Evolutionary conservation across 495 filamentous ascomycete genomes (phyloP).

Genomic region (Evernia prunastri): DNA sequence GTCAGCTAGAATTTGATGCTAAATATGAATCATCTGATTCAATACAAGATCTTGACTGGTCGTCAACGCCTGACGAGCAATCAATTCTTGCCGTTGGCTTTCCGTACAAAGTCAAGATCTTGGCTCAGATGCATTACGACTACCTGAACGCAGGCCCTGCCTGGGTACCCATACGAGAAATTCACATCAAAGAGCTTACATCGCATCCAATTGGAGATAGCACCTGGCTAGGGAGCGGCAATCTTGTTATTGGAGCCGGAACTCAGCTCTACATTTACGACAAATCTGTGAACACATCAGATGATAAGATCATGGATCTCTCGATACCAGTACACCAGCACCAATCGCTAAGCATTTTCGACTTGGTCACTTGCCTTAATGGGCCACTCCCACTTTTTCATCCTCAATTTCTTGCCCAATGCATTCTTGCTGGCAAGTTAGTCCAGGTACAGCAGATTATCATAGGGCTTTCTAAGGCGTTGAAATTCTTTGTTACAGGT

Average conservation of each 20-base stretch:
- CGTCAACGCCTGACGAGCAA: constrained; percentile 83
- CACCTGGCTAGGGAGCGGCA: constrained; percentile 77
- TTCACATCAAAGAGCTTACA: constrained; percentile 73
- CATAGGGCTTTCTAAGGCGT: constrained; percentile 62
- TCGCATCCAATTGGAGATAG: constrained; percentile 91
- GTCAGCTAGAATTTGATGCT: constrained; percentile 73
- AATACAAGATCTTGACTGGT: constrained; percentile 90
- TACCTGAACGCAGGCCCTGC: constrained; percentile 85
- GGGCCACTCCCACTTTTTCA: constrained; percentile 88
- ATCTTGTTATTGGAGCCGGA: constrained; percentile 79
- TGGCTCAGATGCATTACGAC: constrained; percentile 92
- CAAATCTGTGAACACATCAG: constrained; percentile 58
- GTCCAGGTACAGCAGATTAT: constrained; percentile 67
- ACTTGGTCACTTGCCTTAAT: constrained; percentile 74
- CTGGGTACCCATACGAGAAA: constrained; percentile 79
- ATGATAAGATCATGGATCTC: constrained; percentile 57
- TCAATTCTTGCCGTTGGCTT: constrained; percentile 91
- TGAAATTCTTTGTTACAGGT: constrained; percentile 79
- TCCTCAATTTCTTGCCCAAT: constrained; percentile 85
- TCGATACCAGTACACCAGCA: constrained; percentile 52
- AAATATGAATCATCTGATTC: constrained; percentile 64
- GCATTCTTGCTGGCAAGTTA: constrained; percentile 75
- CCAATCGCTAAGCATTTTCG: constrained; percentile 59
- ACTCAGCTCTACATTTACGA: constrained; percentile 91
- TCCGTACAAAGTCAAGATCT: constrained; percentile 70